These are phyloP conservation scores for Mortierella claussenii DNA, from an alignment of 192 early-diverging fungal species.

Conservation along the genomic window DNA sequence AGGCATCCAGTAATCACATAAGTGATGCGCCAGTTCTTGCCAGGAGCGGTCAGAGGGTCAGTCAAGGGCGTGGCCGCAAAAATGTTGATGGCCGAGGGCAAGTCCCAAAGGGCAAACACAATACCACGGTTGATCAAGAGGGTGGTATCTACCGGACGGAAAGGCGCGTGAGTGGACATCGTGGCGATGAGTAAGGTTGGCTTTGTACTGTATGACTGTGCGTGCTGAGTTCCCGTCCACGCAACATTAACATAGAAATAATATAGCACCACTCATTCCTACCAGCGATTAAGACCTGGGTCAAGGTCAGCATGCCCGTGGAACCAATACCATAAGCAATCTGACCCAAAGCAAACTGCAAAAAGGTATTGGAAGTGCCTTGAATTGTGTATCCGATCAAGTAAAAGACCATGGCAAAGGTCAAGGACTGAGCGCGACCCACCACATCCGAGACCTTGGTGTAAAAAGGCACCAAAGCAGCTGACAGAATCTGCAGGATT, in stretches of 20 bases:
- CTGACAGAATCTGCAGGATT: conserved; percentile 48
- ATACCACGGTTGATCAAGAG: conserved; percentile 44
- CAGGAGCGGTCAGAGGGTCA: conserved; percentile 15
- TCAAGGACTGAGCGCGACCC: conserved; percentile 47
- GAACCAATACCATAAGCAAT: conserved; percentile 37
- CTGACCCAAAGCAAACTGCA: conserved; percentile 38
- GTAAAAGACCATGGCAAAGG: conserved; percentile 44
- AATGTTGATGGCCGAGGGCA: conserved; percentile 29
- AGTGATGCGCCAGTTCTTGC: conserved; percentile 35
- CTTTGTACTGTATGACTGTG: no score
- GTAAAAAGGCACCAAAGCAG: conserved; percentile 47
- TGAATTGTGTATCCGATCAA: conserved; percentile 45
- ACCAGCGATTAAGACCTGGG: conserved; percentile 50
- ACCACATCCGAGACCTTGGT: conserved; percentile 44
- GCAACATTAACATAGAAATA: not conserved
- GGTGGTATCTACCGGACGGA: conserved; percentile 35
- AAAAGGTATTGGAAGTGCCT: conserved; percentile 19
- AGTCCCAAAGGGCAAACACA: conserved; percentile 38
- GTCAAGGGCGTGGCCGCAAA: conserved; percentile 18
- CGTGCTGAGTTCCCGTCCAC: no score
- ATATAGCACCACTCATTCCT: conserved; percentile 3
- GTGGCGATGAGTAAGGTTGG: no score
- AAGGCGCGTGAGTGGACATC: no score
- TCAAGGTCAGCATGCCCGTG: conserved; percentile 35
- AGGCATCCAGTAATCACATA: conserved; percentile 29